Base-by-base conservation (phyloP, 2,329 filamentous ascomycete species). In the Aureobasidium sp. region DNA sequence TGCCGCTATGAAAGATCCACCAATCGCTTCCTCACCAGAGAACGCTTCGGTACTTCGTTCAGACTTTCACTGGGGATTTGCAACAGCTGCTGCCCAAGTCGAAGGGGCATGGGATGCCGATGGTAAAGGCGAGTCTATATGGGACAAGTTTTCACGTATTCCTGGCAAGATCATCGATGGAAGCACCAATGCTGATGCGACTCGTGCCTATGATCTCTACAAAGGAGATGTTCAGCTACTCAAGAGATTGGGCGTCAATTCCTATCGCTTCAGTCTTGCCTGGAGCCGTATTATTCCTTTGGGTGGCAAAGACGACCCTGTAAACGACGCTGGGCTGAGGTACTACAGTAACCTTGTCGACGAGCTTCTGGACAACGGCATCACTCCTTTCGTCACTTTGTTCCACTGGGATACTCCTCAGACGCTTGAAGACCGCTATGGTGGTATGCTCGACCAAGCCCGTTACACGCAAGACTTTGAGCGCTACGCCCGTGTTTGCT, bases 231-330 rank as follows among this genome's bases (percentile, higher is more conserved):
- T 70, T 12, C 47, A 55, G 1, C 61, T 70, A 1, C 65, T 70
- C 61, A 69, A 67, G 34, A 62, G 45, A 12, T 62, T 65, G 15
- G 65, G 68, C 7, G 68, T 67, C n/a, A 68, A 48, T 27, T 59
- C 44, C 1, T 95, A 95, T 77, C 88, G 90, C 55, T 95, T 95
- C 77, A 94, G 90, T 53, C 80, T 95, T 65, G 89, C 89, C 22
- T 95, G 85, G 85, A 86, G 89, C 27, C 87, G 91, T 64, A 87
- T 95, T 69, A 91, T 95, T 68, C 90, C 91, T 5, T 80, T 91
- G n/a, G 90, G 91, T 62, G 90, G 90, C 59, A 42, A 49, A 41
- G 82, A 89, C 64, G 90, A 95, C 73, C 87, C 90, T 25, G 72
- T 95, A 76, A 96, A 95, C 77, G 81, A 89, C 69, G 82, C 84